Base-by-base conservation (phyloP, 2,329 filamentous ascomycete genomes). In the Leptographium radiaticola region DNA sequence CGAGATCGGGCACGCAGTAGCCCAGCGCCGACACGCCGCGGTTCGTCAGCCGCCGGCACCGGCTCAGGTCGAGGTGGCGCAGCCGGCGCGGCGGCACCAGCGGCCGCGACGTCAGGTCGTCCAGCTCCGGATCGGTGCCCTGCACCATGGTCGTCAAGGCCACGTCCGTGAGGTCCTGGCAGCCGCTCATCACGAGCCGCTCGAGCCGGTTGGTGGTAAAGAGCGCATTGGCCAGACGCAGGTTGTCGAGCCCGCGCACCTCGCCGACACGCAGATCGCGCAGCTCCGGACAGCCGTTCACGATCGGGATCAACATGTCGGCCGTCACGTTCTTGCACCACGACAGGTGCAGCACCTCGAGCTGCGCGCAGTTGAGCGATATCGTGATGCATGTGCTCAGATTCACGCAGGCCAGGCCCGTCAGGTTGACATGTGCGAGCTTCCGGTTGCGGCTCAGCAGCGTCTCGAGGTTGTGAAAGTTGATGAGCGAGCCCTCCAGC, bases 311-410 rank as follows among this genome's bases (percentile, higher is more conserved):
- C 53, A 97, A 71, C 6, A 89, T 90, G 13, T 79, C 74, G 10
- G 87, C 85, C 63, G 93, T 85, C 64, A 96, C 81, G 57, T 89
- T 85, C 59, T 83, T 83, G 70, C 93, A 98, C 89, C 91, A 97
- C 0, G 89, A 95, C 20, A 97, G 80, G 62, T 96, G 94, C 59
- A 97, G 76, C 53, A 80, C 76, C 67, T 95, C 84, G n/a, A 98
- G 74, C 49, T 84, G 82, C 1, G 84, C 82, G 62, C 91, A 97
- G 42, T 84, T 84, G 52, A 85, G 76, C 1, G 87, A 84, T 56
- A 98, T 85, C 56, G 94, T 88, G 63, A 84, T 87, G 79, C 94
- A 90, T 0, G 88, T 87, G 25, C 80, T 80, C 64, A 95, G 95
- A 34, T 84, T 89, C 15, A 90, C 86, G 13, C 84, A 83, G 2